Conservation (phyloP, 1,139 yeast genomes). For the Magnusiomyces suaveolens region DNA sequence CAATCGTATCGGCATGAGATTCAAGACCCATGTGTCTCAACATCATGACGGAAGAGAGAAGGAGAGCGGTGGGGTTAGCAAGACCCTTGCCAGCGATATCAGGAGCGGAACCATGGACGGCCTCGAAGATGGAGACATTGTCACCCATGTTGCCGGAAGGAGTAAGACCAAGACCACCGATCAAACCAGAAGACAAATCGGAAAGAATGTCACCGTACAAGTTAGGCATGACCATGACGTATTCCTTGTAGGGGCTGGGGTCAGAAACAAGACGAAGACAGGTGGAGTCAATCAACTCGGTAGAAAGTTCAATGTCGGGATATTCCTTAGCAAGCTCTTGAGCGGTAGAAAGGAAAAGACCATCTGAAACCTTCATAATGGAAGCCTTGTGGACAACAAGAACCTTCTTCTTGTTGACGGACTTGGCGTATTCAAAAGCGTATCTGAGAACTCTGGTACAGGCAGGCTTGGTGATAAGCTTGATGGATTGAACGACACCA, state of each 20-base stretch:
- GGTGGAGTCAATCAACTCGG: constrained; percentile 91
- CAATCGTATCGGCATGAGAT: constrained; percentile 71
- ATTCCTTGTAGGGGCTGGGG: constrained; percentile 71
- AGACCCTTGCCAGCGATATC: constrained; percentile 96
- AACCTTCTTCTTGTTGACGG: constrained; percentile 81
- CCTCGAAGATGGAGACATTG: constrained; percentile 94
- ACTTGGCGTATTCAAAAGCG: constrained; percentile 92
- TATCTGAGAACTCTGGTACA: constrained; percentile 93
- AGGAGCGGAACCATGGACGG: constrained; percentile 98
- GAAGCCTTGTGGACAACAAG: constrained; percentile 97
- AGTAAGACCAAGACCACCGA: constrained; percentile 96
- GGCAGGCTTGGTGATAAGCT: constrained; percentile 91
- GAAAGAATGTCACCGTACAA: constrained; percentile 96
- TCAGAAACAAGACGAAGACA: constrained; percentile 82
- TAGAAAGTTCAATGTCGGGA: constrained; percentile 77
- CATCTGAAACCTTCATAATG: constrained; percentile 96
- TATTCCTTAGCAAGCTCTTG: constrained; percentile 81
- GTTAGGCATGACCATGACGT: constrained; percentile 98
- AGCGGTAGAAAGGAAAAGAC: constrained; percentile 88
- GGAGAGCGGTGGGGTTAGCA: constrained; percentile 97
- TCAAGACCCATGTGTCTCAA: constrained; percentile 93
- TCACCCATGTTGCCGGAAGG: constrained; percentile 99
- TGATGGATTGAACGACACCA: constrained; percentile 96
- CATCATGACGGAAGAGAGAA: constrained; percentile 96
- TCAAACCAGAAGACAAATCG: constrained; percentile 91